phyloP scores from a whole-genome alignment of 1,284 basidiomycete genomes.

The Leccinum angustisporum region DNA sequence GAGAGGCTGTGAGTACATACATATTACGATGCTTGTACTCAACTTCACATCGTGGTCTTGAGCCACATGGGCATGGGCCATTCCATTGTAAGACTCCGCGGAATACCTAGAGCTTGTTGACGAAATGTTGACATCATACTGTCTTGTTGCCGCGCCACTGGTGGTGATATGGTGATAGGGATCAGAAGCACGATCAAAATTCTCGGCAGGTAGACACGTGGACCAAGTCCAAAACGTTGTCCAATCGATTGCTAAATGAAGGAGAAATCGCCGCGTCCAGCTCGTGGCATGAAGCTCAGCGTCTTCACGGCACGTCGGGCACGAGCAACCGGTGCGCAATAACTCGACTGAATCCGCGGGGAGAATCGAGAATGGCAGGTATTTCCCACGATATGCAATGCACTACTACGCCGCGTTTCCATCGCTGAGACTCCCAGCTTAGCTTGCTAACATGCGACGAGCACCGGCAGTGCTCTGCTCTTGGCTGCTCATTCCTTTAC shows the following conservation, averaged over 20 bases:
- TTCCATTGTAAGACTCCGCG: constrained; percentile 5
- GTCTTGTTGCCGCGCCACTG: not conserved
- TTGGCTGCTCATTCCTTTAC: constrained; percentile 18
- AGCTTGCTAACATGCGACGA: constrained; percentile 25
- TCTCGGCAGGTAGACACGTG: not conserved
- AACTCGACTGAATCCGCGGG: not conserved
- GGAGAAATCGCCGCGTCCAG: not conserved
- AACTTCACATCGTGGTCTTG: not conserved
- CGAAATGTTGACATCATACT: not conserved
- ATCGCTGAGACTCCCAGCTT: not conserved
- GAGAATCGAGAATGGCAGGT: not conserved
- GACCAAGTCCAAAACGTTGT: not conserved
- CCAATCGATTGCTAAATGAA: not conserved
- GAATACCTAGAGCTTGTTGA: not conserved
- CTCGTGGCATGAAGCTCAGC: not conserved
- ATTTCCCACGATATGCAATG: constrained; percentile 18
- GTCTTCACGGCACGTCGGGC: not conserved
- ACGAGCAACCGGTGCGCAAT: not conserved
- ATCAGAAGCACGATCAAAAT: not conserved
- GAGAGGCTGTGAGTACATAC: not conserved
- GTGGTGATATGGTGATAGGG: not conserved
- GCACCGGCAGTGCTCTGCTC: constrained; percentile 13
- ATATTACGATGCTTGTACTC: not conserved
- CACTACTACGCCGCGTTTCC: not conserved
- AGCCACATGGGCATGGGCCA: not conserved